Evolutionary conservation across 208 protist genomes (phyloP).

Genomic region (Trypanosoma platydactyli): DNA sequence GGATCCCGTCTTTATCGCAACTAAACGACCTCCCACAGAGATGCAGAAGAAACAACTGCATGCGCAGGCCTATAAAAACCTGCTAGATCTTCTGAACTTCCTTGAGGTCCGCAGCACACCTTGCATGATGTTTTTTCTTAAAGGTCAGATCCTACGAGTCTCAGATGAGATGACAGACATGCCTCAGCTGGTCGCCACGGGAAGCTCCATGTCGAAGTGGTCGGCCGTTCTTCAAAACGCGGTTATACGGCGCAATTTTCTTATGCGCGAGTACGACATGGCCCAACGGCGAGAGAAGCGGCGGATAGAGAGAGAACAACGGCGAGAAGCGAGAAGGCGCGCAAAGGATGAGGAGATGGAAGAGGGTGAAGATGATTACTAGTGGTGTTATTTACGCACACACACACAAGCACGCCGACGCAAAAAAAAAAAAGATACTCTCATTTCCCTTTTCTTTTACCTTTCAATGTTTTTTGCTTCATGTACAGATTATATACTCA

Average conservation of each 20-base stretch:
- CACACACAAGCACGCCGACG: too few relatives aligned
- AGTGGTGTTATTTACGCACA: too few relatives aligned
- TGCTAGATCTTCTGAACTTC: slow-evolving; percentile 57
- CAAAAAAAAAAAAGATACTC: slow-evolving; percentile 13
- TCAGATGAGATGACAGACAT: slow-evolving; percentile 26
- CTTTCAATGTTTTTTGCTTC: too few relatives aligned
- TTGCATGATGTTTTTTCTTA: slow-evolving; percentile 75
- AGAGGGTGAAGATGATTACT: slow-evolving; percentile 61
- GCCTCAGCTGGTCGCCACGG: slow-evolving; percentile 43
- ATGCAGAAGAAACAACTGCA: slow-evolving; percentile 57
- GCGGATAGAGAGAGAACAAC: slow-evolving; percentile 42
- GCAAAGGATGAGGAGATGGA: slow-evolving; percentile 38
- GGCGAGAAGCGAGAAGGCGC: slow-evolving; percentile 38
- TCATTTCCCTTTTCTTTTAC: too few relatives aligned
- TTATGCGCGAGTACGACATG: slow-evolving; percentile 64
- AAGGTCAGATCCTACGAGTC: slow-evolving; percentile 47
- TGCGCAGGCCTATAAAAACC: slow-evolving; percentile 53
- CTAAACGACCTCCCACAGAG: slow-evolving; percentile 48
- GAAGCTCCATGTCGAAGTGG: slow-evolving; percentile 76
- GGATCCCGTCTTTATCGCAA: slow-evolving; percentile 54
- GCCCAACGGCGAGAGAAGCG: slow-evolving; percentile 46
- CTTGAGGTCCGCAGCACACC: slow-evolving; percentile 75
- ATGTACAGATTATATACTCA: too few relatives aligned
- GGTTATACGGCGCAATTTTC: slow-evolving; percentile 70
- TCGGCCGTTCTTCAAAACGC: slow-evolving; percentile 61